A percentile compares a stretch with the other conserved stretches of the same genome.
phyloP scores from a whole-genome alignment of 208 protist genomes.

The Porcisia hertigi region DNA sequence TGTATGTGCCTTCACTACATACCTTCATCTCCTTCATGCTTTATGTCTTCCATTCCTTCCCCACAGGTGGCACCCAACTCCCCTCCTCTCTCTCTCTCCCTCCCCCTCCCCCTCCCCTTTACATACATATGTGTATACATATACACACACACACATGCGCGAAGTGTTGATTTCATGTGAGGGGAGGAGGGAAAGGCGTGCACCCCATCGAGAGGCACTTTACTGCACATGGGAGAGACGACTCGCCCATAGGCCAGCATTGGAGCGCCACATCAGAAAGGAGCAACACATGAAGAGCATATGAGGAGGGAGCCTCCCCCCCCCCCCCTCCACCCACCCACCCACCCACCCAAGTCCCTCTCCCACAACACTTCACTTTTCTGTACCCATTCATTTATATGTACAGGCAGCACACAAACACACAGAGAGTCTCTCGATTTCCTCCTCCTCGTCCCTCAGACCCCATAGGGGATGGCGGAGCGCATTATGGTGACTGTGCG shows the following conservation, averaged over 20 bases:
- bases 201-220: neutral
- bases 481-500: slow-evolving; percentile 85
- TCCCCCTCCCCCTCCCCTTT: neutral
- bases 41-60: neutral
- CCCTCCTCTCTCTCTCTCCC: neutral
- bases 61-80: no score
- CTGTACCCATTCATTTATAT: no score
- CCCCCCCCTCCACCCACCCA: no score
- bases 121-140: neutral
- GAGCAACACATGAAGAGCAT: neutral
- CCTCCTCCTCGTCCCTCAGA: no score
- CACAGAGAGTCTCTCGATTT: neutral
- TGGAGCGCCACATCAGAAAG: neutral
- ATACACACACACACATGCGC: no score
- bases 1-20: no score
- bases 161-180: neutral
- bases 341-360: no score
- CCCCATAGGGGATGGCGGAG: slow-evolving; percentile 63
- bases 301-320: neutral
- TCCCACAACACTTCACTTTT: no score
- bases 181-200: neutral
- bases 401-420: no score
- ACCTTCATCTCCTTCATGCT: neutral
- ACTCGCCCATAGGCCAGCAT: neutral
- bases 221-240: neutral